Evolutionary conservation across 768 basidiomycete species (phyloP).

Genomic region (Xerocomus potaroensis): DNA sequence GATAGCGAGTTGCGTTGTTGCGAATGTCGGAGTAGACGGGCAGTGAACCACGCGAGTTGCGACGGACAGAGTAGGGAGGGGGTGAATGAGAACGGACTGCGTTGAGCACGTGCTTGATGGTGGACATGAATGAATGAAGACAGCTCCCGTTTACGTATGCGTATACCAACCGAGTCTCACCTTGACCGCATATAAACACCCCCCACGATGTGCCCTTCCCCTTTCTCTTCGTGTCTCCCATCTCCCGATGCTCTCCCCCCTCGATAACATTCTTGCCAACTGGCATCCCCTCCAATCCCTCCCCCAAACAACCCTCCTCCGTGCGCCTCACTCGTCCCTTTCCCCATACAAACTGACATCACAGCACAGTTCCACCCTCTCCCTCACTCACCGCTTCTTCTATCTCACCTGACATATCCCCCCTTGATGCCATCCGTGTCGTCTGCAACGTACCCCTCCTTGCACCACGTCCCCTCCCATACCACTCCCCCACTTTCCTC

Average conservation of each 20-base stretch:
- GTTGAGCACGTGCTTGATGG: slow-evolving; percentile 14
- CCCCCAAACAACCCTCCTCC: not conserved
- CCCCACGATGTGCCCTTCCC: too few species aligned
- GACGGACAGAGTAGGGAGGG: slow-evolving; percentile 54
- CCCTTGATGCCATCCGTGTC: slow-evolving; percentile 38
- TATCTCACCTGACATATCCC: slow-evolving; percentile 19
- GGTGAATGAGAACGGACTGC: too few species aligned
- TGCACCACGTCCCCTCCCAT: slow-evolving; percentile 65
- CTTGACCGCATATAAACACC: not conserved
- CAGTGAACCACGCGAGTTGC: slow-evolving; percentile 62
- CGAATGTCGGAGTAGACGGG: slow-evolving; percentile 76
- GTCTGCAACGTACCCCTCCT: slow-evolving; percentile 65
- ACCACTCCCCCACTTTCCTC: slow-evolving; percentile 65
- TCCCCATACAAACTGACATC: not conserved
- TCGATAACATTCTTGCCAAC: slow-evolving; percentile 18
- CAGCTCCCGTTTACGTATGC: not conserved
- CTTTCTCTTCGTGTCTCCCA: too few species aligned
- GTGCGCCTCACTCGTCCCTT: not conserved
- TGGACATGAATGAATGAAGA: slow-evolving; percentile 15
- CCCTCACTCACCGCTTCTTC: slow-evolving; percentile 38
- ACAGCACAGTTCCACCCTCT: slow-evolving; percentile 37
- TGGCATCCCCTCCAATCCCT: not conserved
- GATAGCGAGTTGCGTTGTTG: slow-evolving; percentile 56
- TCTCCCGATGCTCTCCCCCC: slow-evolving; percentile 22
- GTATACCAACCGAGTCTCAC: not conserved